Percentiles rank a stretch among this genome's conserved stretches.
phyloP scores from a whole-genome alignment of 2,329 filamentous ascomycete species.

The Talaromyces rugulosus region DNA sequence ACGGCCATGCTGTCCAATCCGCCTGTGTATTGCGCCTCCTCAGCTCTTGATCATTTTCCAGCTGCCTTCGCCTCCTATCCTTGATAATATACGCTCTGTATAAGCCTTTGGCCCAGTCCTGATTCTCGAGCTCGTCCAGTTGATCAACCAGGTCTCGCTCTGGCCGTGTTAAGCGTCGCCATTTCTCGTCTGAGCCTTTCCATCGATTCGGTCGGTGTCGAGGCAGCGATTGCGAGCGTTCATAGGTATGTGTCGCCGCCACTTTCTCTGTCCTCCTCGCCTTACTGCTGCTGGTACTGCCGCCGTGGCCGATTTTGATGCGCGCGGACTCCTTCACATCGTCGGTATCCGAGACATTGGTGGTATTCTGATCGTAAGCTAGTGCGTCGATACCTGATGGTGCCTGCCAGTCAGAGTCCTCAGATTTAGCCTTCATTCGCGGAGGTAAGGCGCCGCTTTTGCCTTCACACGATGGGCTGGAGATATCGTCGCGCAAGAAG shows the following conservation, averaged over 20 bases:
- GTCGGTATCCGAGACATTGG: background rate
- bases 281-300: background rate
- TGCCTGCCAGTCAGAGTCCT: background rate
- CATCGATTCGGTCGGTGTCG: background rate
- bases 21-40: background rate
- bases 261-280: background rate
- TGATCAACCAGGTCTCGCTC: background rate
- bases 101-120: background rate
- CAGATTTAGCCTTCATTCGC: background rate
- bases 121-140: background rate
- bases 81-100: background rate
- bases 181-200: background rate
- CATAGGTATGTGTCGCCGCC: background rate
- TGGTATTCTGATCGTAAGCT: background rate
- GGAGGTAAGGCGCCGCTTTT: background rate
- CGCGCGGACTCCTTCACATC: background rate
- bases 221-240: background rate
- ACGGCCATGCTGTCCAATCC: background rate
- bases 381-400: background rate
- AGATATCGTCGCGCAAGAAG: constrained; percentile 61
- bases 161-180: background rate
- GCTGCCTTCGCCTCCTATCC: background rate
- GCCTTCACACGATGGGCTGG: background rate
- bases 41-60: background rate
- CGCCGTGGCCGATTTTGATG: background rate